A percentile compares a stretch with the other conserved stretches of the same genome.
Conservation (phyloP, 257 asterid genomes). For the Penstemon barbatus region DNA sequence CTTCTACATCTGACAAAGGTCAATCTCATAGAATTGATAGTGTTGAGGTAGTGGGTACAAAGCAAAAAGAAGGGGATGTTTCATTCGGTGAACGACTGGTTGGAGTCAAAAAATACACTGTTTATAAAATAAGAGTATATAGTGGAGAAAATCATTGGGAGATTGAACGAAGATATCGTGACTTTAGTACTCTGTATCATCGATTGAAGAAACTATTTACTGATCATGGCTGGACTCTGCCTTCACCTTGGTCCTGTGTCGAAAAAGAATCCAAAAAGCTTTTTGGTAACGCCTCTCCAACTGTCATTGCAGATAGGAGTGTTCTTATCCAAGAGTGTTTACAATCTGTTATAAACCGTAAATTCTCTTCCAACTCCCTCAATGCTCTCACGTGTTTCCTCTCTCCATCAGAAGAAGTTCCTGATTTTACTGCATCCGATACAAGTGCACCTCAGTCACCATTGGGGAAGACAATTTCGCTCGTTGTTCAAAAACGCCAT, state of each 20-base stretch:
- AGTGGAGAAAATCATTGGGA: constrained; percentile 76
- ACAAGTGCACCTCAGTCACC: constrained; percentile 35
- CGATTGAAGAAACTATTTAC: constrained; percentile 64
- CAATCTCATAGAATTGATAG: constrained; percentile 61
- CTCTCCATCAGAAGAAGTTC: constrained; percentile 53
- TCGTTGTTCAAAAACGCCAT: constrained; percentile 59
- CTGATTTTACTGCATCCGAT: constrained; percentile 48
- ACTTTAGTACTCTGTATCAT: constrained; percentile 62
- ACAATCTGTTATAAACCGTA: constrained; percentile 58
- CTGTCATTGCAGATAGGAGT: constrained; percentile 73
- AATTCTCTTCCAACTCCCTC: constrained; percentile 43
- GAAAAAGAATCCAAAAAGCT: constrained; percentile 82
- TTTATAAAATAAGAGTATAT: constrained; percentile 70
- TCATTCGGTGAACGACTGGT: constrained; percentile 85
- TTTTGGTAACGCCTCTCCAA: constrained; percentile 79
- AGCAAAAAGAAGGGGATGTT: constrained; percentile 79
- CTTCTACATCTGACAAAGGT: constrained; percentile 83
- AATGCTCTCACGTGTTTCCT: constrained; percentile 60
- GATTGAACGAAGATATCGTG: constrained; percentile 87
- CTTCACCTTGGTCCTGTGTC: constrained; percentile 76
- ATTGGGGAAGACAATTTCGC: constrained; percentile 83
- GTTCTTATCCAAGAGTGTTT: constrained; percentile 87
- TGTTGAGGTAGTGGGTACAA: constrained; percentile 75
- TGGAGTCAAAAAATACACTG: constrained; percentile 78
- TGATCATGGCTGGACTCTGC: constrained; percentile 73